phyloP scores from a whole-genome alignment of 1,139 yeast species.

The Arxiozyma bovina region DNA sequence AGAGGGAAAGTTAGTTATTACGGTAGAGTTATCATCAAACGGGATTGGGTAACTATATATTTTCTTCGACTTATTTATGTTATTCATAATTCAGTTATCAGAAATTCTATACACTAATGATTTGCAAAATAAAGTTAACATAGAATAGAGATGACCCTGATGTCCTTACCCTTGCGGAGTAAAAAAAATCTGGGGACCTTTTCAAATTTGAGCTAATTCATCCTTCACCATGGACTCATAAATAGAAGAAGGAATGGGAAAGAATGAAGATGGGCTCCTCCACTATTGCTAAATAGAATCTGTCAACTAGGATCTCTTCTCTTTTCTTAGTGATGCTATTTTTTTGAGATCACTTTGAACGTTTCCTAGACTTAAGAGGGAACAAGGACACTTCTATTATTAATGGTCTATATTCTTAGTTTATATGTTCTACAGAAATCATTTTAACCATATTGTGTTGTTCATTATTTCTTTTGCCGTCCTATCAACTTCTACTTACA shows the following conservation, averaged over 20 bases:
- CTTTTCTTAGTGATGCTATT: background rate
- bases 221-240: background rate
- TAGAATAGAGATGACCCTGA: too few species aligned
- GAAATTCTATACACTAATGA: background rate
- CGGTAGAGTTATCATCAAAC: background rate
- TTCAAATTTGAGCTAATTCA: background rate
- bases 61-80: background rate
- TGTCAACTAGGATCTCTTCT: background rate
- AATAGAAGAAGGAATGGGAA: too few species aligned
- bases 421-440: too few species aligned
- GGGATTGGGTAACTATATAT: background rate
- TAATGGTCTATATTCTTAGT: too few species aligned
- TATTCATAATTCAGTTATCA: background rate
- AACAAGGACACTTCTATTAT: background rate
- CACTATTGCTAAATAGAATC: background rate
- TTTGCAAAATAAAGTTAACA: too few species aligned
- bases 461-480: too few species aligned
- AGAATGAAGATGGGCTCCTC: background rate
- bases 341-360: background rate
- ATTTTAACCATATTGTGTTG: too few species aligned
- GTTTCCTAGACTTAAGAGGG: background rate
- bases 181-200: too few species aligned
- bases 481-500: too few species aligned
- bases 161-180: background rate
- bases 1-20: background rate